Base-by-base conservation (phyloP, 2,329 filamentous ascomycete genomes). In the Geosmithia morbida region DNA sequence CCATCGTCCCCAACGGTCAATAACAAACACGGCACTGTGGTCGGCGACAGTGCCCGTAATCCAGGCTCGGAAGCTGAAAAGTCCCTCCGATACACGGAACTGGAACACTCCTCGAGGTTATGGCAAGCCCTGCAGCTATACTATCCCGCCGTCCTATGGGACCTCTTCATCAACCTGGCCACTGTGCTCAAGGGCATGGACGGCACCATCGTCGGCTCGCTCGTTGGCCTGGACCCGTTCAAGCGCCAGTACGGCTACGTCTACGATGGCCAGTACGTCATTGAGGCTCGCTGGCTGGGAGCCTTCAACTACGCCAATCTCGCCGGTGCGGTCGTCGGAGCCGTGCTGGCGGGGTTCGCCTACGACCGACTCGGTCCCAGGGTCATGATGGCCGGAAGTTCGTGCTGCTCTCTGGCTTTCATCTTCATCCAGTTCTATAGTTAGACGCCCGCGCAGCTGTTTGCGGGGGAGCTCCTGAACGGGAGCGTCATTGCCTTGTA, bases 351-450 rank as follows among this genome's bases (percentile, higher is more conserved):
- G 42, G 50, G 60, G 7, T 56, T 55, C 42, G 55, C 56, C 3
- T 47, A 57, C 26, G 67, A 72, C 47, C 46, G 55, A 33, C 68
- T 65, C 45, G 70, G 70, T 11, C 64, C 69, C 26, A 68, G 66
- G 49, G 56, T 57, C 55, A 56, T 71, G 50, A 74, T 72, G 2
- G 67, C 68, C 13, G 66, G 61, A 1, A 13, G 33, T 11, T 37
- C 33, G 10, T 11, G 10, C 33, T 16, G 10, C 11, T 37, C 33
- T 37, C 33, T 37, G 33, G 33, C 33, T 7, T 70, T 79, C 41
- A 70, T 81, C 48, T 81, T 80, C 56, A 71, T 81, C 48, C 75
- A 80, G 52, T 80, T 81, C 63, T 37, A 37, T 16, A 37, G 33
- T 11, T 3, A 6, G 11, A 37, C 33, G 33, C 33, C 33, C 3